Conservation (phyloP, 495 filamentous ascomycete genomes). For the Tricharina praecox region DNA sequence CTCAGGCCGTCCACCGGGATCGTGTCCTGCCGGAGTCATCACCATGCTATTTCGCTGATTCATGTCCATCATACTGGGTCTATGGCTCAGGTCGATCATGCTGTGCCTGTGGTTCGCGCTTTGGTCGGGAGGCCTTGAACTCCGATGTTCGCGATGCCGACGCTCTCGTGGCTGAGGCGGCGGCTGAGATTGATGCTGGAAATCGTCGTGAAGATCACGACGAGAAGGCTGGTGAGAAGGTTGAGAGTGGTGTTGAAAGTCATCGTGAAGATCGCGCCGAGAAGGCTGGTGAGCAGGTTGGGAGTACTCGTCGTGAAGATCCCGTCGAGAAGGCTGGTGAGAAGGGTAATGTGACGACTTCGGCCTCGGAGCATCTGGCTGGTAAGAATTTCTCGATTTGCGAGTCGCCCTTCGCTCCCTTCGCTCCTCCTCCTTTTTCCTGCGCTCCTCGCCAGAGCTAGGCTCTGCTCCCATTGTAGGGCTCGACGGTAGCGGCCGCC, state of each 20-base stretch:
- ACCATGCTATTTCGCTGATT: slow-evolving; percentile 1
- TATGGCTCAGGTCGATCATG: background rate
- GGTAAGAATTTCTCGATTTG: slow-evolving; percentile 17
- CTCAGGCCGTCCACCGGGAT: background rate
- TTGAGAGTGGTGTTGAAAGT: slow-evolving; percentile 8
- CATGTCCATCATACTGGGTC: slow-evolving; percentile 5
- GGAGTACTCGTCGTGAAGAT: background rate
- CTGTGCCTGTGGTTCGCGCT: no score
- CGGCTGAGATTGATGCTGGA: slow-evolving; percentile 9
- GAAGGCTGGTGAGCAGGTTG: slow-evolving; percentile 1
- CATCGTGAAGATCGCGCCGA: background rate
- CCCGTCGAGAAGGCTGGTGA: background rate
- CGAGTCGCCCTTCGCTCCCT: slow-evolving; percentile 12
- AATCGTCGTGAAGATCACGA: background rate
- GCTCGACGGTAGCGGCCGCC: slow-evolving; percentile 20
- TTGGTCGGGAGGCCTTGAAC: no score
- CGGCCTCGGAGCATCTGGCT: slow-evolving; percentile 4
- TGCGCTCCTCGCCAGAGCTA: slow-evolving; percentile 4
- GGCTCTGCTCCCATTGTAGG: slow-evolving; percentile 12
- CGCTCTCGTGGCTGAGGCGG: slow-evolving; percentile 7
- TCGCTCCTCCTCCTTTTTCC: background rate
- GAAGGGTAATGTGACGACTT: background rate
- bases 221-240: slow-evolving; percentile 4
- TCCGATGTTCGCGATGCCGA: background rate
- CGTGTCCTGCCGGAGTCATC: slow-evolving; percentile 2